Evolutionary conservation across 352 stramenopile species (phyloP).

Genomic region (Pythium dissimile): DNA sequence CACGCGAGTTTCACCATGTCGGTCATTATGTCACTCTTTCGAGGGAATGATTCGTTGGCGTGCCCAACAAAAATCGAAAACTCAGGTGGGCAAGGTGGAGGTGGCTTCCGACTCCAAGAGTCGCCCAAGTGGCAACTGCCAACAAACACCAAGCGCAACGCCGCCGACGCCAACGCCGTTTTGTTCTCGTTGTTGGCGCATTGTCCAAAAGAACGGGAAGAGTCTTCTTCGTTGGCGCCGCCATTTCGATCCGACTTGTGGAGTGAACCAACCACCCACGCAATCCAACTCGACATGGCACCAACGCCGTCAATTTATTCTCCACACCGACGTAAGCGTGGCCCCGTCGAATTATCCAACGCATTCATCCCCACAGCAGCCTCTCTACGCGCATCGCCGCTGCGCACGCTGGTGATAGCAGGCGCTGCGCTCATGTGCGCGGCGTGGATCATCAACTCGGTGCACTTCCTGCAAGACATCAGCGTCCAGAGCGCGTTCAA

Average conservation of each 20-base stretch:
- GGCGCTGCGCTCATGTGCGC: slow-evolving; percentile 1
- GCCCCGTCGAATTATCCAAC: neutral
- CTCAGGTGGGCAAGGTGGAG: no score
- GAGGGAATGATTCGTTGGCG: no score
- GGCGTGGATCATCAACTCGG: slow-evolving; percentile 13
- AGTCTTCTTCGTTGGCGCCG: no score
- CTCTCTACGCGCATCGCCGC: neutral
- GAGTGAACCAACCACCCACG: neutral
- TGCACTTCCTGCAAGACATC: slow-evolving; percentile 12
- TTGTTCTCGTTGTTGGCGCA: no score
- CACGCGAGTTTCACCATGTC: neutral
- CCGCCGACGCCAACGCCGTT: no score
- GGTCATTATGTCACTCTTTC: neutral
- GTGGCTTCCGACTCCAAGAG: no score
- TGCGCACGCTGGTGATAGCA: neutral
- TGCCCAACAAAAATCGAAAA: neutral
- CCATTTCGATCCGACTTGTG: no score
- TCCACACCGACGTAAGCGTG: slow-evolving; percentile 9
- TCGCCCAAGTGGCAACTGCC: no score
- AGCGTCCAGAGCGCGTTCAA: neutral
- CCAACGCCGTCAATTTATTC: slow-evolving; percentile 8
- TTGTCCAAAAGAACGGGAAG: no score
- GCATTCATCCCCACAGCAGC: neutral
- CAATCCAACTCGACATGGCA: neutral
- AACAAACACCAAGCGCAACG: no score